Percentiles rank a stretch among this genome's conserved stretches.
phyloP scores from a whole-genome alignment of 1,139 yeast genomes.

The Taphrina populina region DNA sequence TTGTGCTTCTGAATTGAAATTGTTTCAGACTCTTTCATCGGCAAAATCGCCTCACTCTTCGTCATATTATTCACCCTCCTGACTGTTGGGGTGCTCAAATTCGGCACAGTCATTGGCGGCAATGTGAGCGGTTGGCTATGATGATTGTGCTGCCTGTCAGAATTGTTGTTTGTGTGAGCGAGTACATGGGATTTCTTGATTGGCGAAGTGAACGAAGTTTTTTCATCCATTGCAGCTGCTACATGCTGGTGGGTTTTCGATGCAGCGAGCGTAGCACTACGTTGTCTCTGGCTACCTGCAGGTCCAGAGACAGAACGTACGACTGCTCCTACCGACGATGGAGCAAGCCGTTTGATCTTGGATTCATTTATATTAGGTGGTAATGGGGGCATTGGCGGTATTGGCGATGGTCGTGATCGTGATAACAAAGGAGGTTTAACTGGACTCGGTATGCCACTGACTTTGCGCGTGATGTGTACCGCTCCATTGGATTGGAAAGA shows the following conservation, averaged over 20 bases:
- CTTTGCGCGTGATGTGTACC: slow-evolving; percentile 2
- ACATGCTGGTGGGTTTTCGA: not conserved
- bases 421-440: slow-evolving; percentile 7
- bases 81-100: slow-evolving; percentile 19
- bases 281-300: slow-evolving; percentile 6
- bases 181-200: too few species aligned
- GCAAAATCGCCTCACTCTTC: too few species aligned
- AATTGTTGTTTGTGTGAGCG: not conserved
- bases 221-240: not conserved
- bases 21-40: too few species aligned
- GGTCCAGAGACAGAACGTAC: slow-evolving; percentile 28
- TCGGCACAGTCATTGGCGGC: slow-evolving; percentile 22
- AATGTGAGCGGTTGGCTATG: slow-evolving; percentile 19
- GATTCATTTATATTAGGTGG: not conserved
- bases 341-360: slow-evolving; percentile 4
- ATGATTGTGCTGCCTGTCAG: not conserved
- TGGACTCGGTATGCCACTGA: slow-evolving; percentile 26
- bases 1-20: too few species aligned
- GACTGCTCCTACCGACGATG: slow-evolving; percentile 4
- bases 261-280: slow-evolving; percentile 14
- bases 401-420: slow-evolving; percentile 16
- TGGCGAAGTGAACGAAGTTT: slow-evolving; percentile 26
- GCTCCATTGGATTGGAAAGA: not conserved
- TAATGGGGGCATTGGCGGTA: slow-evolving; percentile 28
- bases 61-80: slow-evolving; percentile 22